Percentiles rank a stretch among this genome's conserved stretches.
Conservation (phyloP, 768 basidiomycete species). For the Pluteus cervinus region DNA sequence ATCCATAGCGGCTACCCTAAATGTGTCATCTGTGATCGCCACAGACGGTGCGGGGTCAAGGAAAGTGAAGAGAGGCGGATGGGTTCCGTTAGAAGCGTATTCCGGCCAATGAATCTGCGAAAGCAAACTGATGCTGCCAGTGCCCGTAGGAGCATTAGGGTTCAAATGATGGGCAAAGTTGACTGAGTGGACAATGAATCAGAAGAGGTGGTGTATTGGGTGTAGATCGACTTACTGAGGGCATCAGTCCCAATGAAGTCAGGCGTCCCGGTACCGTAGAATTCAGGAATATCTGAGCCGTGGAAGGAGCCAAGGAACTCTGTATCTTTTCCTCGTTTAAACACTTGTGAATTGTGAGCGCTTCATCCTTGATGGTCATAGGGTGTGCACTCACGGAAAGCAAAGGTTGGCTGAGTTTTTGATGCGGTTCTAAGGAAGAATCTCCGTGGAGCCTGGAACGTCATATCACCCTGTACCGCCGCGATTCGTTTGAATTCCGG, state of each 20-base stretch:
- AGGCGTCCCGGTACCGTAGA: too few relatives aligned
- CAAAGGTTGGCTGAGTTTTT: constrained; percentile 23
- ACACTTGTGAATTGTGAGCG: constrained; percentile 18
- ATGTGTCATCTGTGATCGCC: constrained; percentile 14
- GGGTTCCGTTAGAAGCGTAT: constrained; percentile 11
- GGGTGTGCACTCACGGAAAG: constrained; percentile 26
- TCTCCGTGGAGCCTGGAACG: constrained; percentile 28
- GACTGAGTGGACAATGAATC: constrained; percentile 5
- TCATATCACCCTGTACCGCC: constrained; percentile 28
- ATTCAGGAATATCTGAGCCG: too few relatives aligned
- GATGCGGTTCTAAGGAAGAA: constrained; percentile 26
- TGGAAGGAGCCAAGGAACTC: constrained; percentile 21
- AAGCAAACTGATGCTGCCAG: constrained; percentile 14
- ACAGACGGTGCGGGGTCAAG: constrained; percentile 12
- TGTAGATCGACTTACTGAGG: constrained; percentile 8
- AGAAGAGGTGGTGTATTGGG: background rate
- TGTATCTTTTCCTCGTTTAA: constrained; percentile 21
- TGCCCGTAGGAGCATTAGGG: constrained; percentile 9
- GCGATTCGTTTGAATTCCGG: constrained; percentile 35
- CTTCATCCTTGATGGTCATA: too few relatives aligned
- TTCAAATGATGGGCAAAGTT: constrained; percentile 11
- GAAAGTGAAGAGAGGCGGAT: constrained; percentile 16
- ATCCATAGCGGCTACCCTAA: constrained; percentile 11
- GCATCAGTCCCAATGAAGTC: too few relatives aligned
- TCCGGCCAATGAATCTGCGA: constrained; percentile 11